Percentiles rank a stretch among this genome's conserved stretches.
Evolutionary conservation across 768 basidiomycete species (phyloP).

Genomic region (Tricholoma sp.): DNA sequence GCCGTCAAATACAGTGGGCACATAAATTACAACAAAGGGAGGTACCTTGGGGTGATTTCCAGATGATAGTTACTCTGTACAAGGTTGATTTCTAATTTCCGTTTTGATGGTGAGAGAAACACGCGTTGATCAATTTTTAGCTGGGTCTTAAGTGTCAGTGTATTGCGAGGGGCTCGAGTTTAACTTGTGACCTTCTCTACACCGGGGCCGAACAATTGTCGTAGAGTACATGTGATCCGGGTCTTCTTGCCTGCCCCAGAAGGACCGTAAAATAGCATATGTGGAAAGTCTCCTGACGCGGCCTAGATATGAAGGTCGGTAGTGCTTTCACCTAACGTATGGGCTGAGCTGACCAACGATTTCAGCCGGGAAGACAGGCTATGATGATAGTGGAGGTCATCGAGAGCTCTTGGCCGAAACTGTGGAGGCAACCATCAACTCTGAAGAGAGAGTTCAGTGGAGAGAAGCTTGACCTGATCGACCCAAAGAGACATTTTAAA

Average conservation of each 20-base stretch:
- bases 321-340: background rate
- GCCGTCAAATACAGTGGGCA: background rate
- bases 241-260: slow-evolving; percentile 99
- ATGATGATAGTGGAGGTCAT: slow-evolving; percentile 84
- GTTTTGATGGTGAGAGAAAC: slow-evolving; percentile 88
- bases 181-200: slow-evolving; percentile 73
- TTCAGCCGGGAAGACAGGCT: slow-evolving; percentile 74
- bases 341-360: slow-evolving; percentile 54
- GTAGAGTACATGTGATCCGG: slow-evolving; percentile 81
- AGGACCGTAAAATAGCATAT: slow-evolving; percentile 96
- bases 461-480: slow-evolving; percentile 40
- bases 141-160: slow-evolving; percentile 33
- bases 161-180: background rate
- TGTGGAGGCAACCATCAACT: slow-evolving; percentile 24
- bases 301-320: slow-evolving; percentile 42
- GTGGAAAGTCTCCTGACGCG: slow-evolving; percentile 90
- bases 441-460: background rate
- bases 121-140: slow-evolving; percentile 97
- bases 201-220: slow-evolving; percentile 85
- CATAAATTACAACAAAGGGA: background rate
- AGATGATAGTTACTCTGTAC: slow-evolving; percentile 98
- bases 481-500: slow-evolving; percentile 63
- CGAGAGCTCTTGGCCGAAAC: slow-evolving; percentile 83
- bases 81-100: slow-evolving; percentile 93
- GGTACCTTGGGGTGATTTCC: slow-evolving; percentile 93